phyloP scores from a whole-genome alignment of 495 filamentous ascomycete species.

The Hypoxylon subgilvum region DNA sequence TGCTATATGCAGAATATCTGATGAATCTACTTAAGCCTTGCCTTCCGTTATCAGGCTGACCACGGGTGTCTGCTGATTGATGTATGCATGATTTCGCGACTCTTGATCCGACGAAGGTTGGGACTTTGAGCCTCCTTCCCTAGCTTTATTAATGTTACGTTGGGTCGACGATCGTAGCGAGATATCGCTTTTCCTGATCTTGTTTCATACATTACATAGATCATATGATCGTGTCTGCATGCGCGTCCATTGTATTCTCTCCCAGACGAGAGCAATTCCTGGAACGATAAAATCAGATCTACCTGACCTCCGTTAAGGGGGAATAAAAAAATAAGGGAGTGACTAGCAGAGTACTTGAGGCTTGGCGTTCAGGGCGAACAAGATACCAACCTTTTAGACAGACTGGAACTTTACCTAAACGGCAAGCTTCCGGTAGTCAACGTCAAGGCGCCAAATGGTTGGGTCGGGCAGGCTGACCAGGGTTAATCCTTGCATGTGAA shows the following conservation, averaged over 20 bases:
- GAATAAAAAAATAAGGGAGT: constrained; percentile 14
- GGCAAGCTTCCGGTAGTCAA: constrained; percentile 40
- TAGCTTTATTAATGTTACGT: constrained; percentile 20
- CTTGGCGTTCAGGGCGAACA: constrained; percentile 32
- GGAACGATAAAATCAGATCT: constrained; percentile 36
- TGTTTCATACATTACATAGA: constrained; percentile 25
- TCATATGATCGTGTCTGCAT: constrained; percentile 40
- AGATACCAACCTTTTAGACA: too few species aligned
- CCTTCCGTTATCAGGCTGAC: constrained; percentile 23
- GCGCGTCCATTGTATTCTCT: constrained; percentile 25
- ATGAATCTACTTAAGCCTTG: constrained; percentile 35
- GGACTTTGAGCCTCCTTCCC: constrained; percentile 13
- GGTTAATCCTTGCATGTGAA: constrained; percentile 34
- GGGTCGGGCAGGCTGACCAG: constrained; percentile 23
- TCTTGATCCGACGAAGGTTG: constrained; percentile 12
- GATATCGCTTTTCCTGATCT: constrained; percentile 17
- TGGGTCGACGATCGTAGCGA: constrained; percentile 26
- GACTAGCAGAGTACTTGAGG: constrained; percentile 26
- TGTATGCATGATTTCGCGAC: constrained; percentile 28
- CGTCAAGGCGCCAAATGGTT: constrained; percentile 38
- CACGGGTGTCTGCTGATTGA: constrained; percentile 29
- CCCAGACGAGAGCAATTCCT: constrained; percentile 31
- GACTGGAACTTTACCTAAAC: constrained; percentile 37
- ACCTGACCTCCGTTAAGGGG: constrained; percentile 7
- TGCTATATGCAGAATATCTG: constrained; percentile 36